Base-by-base conservation (phyloP, 305 asterid species). In the Fraxinus sp. region DNA sequence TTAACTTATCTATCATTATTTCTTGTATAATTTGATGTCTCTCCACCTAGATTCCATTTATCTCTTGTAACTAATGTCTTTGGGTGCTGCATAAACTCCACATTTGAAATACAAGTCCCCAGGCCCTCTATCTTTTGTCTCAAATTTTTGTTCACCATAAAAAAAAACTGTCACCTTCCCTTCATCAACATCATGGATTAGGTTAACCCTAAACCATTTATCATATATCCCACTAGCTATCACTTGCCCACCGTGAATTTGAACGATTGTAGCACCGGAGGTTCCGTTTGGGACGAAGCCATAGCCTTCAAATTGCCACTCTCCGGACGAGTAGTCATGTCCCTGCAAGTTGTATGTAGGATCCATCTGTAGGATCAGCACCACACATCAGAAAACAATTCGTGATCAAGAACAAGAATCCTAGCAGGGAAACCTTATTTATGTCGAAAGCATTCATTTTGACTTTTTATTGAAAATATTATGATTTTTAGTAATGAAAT, bases 311-410 rank as follows among this genome's bases (percentile, higher is more conserved):
- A 37, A 37, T 37, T 37, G 43, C 43, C 43, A 7, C 11, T 0
- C 43, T 37, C 11, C 11, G 2, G 43, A 37, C 43, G 11, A 1
- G 43, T 37, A 37, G 43, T 37, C 43, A 8, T 37, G 43, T 37
- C 43, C 43, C 43, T 8, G 11, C 43, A 37, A 37, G 43, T 37
- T 7, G 43, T 37, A 37, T 37, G 43, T 37, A 37, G 83, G 85
- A 87, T 28, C 90, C 90, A 33, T 82, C 82, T 2, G 88, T 88
- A 0, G 89, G 91, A 84, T 86, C 88, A 57, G 52, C 72, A 46
- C 28, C 32, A 66, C 68, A 41, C 0, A 75, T 20, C 1, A 79
- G 5, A 16, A 55, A 49, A 66, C 26, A 59, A 22, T 39, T 84
- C 18, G 76, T 16, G 22, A 22, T 49, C 14, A 43, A 43, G 52